Conservation (phyloP, 768 basidiomycete species). For the Rhizopogon salebrosus region DNA sequence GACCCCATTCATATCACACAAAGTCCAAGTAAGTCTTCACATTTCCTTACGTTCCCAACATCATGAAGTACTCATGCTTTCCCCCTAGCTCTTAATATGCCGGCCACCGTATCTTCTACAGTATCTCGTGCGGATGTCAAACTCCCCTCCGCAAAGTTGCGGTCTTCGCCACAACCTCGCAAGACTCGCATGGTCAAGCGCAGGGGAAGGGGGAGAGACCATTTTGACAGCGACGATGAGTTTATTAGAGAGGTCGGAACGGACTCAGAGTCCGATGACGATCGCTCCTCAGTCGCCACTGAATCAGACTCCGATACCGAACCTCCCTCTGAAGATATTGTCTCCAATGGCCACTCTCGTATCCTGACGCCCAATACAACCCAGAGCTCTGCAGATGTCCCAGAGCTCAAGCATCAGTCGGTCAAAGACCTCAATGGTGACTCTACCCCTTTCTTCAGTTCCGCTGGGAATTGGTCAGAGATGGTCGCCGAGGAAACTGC, state of each 20-base stretch:
- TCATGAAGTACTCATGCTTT: conserved; percentile 1
- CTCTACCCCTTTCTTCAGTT: conserved; percentile 48
- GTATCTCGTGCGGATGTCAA: conserved; percentile 27
- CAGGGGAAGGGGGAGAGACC: conserved; percentile 55
- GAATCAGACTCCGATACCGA: conserved; percentile 70
- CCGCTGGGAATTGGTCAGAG: conserved; percentile 68
- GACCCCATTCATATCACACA: conserved; percentile 23
- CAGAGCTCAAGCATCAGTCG: conserved; percentile 22
- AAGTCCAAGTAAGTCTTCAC: conserved; percentile 29
- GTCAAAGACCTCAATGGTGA: conserved; percentile 25
- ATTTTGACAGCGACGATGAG: conserved; percentile 72
- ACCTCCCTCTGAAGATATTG: conserved; percentile 60
- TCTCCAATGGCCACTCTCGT: conserved; percentile 43
- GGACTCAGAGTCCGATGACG: conserved; percentile 64
- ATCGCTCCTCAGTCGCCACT: conserved; percentile 52
- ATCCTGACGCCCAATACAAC: conserved; percentile 66
- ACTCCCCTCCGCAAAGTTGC: conserved; percentile 22
- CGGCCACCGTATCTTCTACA: conserved; percentile 35
- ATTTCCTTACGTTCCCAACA: conserved; percentile 16
- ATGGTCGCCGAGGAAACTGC: conserved; percentile 73
- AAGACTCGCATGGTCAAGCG: conserved; percentile 49
- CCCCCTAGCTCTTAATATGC: conserved; percentile 35
- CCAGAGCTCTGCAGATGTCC: conserved; percentile 47
- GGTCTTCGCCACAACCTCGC: conserved; percentile 24
- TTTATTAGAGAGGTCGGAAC: conserved; percentile 66